Conservation (phyloP, 805 yeast genomes). For the Cyberlindnera suaveolens region DNA sequence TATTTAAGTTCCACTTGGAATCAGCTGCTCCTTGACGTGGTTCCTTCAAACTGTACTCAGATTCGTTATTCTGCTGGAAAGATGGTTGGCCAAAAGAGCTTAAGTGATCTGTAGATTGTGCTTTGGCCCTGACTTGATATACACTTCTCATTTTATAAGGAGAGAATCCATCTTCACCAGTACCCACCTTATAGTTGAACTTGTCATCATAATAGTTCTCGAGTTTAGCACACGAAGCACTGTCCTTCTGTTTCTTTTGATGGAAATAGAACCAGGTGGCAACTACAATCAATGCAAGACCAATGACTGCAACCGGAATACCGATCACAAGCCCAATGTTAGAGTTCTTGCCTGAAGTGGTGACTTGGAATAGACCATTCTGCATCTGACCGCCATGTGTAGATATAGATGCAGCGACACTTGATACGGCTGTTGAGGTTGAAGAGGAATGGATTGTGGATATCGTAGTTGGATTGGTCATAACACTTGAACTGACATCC, state of each 20-base stretch:
- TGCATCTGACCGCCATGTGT: neutral
- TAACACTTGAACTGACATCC: neutral
- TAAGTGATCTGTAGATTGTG: neutral
- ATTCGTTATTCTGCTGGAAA: constrained; percentile 1
- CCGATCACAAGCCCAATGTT: constrained; percentile 22
- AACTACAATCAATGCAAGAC: constrained; percentile 7
- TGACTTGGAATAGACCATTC: neutral
- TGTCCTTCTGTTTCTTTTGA: constrained; percentile 6
- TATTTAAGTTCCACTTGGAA: constrained; percentile 19
- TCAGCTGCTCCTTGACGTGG: constrained; percentile 7
- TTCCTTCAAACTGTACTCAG: constrained; percentile 17
- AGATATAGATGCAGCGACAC: neutral
- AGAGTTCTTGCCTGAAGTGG: constrained; percentile 2
- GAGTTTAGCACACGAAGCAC: constrained; percentile 5
- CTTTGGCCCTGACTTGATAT: constrained; percentile 11
- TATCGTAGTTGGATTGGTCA: constrained; percentile 1
- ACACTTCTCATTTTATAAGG: constrained; percentile 12
- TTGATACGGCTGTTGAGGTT: constrained; percentile 3
- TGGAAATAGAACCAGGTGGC: constrained; percentile 12
- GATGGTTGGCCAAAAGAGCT: neutral
- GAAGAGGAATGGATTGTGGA: constrained; percentile 10
- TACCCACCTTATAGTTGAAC: constrained; percentile 17
- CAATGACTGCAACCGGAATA: constrained; percentile 21
- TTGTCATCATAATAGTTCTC: constrained; percentile 20
- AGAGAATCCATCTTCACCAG: constrained; percentile 3